Base-by-base conservation (phyloP, 352 stramenopile genomes). In the Phytophthora multivora region DNA sequence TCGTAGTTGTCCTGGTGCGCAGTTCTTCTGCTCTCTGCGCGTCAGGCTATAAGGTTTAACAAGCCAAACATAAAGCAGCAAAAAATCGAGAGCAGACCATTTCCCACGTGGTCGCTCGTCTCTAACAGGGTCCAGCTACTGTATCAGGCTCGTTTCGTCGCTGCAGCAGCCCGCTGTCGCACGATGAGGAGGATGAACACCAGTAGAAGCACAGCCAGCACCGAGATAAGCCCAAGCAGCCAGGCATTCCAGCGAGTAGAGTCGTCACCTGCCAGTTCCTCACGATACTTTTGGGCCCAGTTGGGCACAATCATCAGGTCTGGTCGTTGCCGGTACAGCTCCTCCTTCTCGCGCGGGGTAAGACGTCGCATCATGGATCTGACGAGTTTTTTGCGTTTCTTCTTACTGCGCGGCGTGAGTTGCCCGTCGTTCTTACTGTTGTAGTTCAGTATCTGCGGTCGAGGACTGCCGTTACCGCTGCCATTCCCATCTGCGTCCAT, bases 221-320 rank as follows among this genome's bases (percentile, higher is more conserved):
- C 75, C 33, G 69, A 73, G 52, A 95, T 93, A 57, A 94, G 79
- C 19, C 73, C 75, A 33, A 93, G 68, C 53, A 95, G 65, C 85
- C 87, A 93, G 15, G 86, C 74, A 53, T 86, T 91, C 76, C 84
- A 95, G 51, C 74, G 78, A 46, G 77, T 73, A 31, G 81, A 80
- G 36, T 91, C 81, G 42, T 79, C 76, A 21, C 86, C 85, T 23
- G 80, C 75, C 45, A 95, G 76, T 53, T 93, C 87, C 64, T 95
- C 84, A 28, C 87, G 84, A 51, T 95, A 95, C 56, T 95, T 95
- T 47, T 94, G 85, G 6, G 87, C 87, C 87, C 87, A 95, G 50
- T 95, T 95, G 3, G 87, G 87, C 43, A 93, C 74, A 67, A 95
- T 95, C 83, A 91, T 91, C 51, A 95, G 54, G 36, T 95, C 87